These are phyloP conservation scores for Neopestalotiopsis clavispora DNA, from an alignment of 2,329 filamentous ascomycete genomes.

Conservation along the genomic window DNA sequence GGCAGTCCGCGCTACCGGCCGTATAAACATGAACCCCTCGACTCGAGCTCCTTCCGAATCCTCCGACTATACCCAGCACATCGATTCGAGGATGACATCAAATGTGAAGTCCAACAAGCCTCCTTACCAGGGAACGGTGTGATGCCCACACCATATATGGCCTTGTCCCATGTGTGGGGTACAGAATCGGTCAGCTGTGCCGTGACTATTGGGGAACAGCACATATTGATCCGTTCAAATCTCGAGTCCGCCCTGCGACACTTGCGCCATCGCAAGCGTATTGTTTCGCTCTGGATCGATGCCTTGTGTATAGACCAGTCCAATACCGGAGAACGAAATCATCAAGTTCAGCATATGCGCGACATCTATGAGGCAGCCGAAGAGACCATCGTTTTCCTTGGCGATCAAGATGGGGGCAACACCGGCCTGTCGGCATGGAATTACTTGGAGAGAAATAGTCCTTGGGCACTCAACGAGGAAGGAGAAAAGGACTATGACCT, in stretches of 20 bases:
- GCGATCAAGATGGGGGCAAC: not conserved
- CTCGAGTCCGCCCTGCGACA: not conserved
- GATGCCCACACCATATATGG: not conserved
- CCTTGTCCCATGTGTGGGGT: not conserved
- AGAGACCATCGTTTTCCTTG: not conserved
- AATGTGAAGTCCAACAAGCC: not conserved
- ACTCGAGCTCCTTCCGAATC: not conserved
- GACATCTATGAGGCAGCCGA: not conserved
- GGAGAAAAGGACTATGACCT: not conserved
- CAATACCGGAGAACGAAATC: not conserved
- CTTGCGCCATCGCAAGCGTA: not conserved
- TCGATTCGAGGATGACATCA: not conserved
- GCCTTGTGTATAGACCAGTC: not conserved
- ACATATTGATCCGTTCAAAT: not conserved
- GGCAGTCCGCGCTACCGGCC: not conserved
- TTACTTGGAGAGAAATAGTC: not conserved
- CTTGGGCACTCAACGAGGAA: not conserved
- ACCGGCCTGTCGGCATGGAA: not conserved
- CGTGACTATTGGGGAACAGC: not conserved
- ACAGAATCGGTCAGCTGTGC: not conserved
- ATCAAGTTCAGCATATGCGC: constrained; percentile 6
- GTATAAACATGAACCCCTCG: not conserved
- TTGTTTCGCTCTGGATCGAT: not conserved
- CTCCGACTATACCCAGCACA: not conserved
- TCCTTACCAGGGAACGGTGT: not conserved